Evolutionary conservation across 305 asterid species (phyloP), one percentile per base, ranked within the genome.

Genomic region (Stenogyne calaminthoides): DNA sequence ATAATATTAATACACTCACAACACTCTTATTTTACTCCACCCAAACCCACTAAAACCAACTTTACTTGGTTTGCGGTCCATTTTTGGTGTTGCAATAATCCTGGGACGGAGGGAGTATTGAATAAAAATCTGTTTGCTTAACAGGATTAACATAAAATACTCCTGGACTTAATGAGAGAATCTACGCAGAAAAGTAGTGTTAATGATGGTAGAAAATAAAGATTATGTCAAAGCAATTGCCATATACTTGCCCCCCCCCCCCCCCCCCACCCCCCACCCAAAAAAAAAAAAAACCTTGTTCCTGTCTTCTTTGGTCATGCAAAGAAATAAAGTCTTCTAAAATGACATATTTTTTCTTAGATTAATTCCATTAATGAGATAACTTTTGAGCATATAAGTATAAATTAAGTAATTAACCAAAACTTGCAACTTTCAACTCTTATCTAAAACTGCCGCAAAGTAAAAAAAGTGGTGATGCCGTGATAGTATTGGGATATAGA

Each of bases 51-150:
- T n/a, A n/a, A n/a, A n/a, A n/a, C n/a, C n/a, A n/a, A n/a, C n/a
- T n/a, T n/a, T n/a, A n/a, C n/a, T n/a, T n/a, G n/a, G n/a, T n/a
- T n/a, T n/a, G n/a, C n/a, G n/a, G n/a, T n/a, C n/a, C n/a, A n/a
- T n/a, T n/a, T n/a, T n/a, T n/a, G n/a, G n/a, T n/a, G n/a, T n/a
- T n/a, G n/a, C n/a, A n/a, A n/a, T n/a, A n/a, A n/a, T n/a, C n/a
- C n/a, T n/a, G n/a, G n/a, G n/a, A n/a, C n/a, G n/a, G n/a, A n/a
- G n/a, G n/a, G n/a, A n/a, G n/a, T n/a, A 32, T 64, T 51, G 40
- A 75, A 58, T 39, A 15, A 40, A 63, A 65, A 58, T 72, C 46
- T 46, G 44, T 32, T 51, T 9, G 55, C 54, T 46, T 32, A 70
- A 54, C 46, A 55, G 66, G 36, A 68, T 55, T 69, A 65, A 27